These are phyloP conservation scores for Scedosporium aurantiacum DNA, from an alignment of 2,329 filamentous ascomycete species.

Conservation along the genomic window DNA sequence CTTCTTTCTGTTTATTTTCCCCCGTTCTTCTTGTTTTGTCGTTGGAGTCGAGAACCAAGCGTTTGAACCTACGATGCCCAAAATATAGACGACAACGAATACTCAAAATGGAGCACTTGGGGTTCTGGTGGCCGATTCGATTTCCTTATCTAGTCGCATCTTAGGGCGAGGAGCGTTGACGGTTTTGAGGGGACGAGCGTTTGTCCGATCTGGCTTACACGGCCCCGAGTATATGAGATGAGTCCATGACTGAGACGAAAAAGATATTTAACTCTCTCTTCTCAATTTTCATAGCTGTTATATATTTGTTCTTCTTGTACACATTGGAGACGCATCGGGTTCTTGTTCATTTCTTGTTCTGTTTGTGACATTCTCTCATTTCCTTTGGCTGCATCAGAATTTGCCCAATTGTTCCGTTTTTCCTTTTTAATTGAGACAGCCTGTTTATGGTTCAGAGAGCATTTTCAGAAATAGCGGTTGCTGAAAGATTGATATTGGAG, in stretches of 20 bases:
- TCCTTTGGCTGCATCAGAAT: background rate
- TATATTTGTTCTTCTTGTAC: slow-evolving; percentile 1
- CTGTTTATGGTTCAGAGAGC: background rate
- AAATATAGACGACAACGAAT: too few species aligned
- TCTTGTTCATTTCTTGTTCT: too few species aligned
- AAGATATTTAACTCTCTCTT: background rate
- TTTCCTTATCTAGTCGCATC: too few species aligned
- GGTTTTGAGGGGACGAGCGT: background rate
- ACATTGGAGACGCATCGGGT: too few species aligned
- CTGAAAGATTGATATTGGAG: too few species aligned
- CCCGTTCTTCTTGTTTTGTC: too few species aligned
- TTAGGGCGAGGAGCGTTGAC: background rate
- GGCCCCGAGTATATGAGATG: background rate
- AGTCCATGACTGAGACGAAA: slow-evolving; percentile 2
- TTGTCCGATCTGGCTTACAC: background rate
- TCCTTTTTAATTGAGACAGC: background rate
- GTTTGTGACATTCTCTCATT: background rate
- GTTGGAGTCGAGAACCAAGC: too few species aligned
- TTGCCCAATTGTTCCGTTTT: background rate
- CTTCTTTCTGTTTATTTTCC: too few species aligned
- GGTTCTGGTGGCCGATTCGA: too few species aligned
- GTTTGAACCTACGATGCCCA: too few species aligned
- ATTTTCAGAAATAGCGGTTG: background rate
- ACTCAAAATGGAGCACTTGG: too few species aligned
- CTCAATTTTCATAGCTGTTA: slow-evolving; percentile 1